Base-by-base conservation (phyloP, 2,329 filamentous ascomycete species). In the Aspergillus pseudoglaucus region DNA sequence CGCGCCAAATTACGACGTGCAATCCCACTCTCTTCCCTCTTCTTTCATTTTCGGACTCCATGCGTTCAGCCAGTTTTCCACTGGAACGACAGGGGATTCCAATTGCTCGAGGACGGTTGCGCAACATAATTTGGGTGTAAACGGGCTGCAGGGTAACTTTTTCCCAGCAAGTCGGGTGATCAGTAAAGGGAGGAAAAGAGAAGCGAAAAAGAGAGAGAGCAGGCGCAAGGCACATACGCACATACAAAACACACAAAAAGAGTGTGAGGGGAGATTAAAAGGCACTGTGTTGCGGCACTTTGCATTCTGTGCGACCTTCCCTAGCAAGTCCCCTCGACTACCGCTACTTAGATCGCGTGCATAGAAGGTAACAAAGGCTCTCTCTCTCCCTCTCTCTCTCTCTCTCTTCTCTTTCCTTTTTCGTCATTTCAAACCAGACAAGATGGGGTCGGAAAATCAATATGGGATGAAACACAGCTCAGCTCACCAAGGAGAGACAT, bases 381-480 rank as follows among this genome's bases (percentile, higher is more conserved):
- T 37, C 33, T 17, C n/a, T 37, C 15, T 37, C n/a, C 15, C 15
- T 37, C 15, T 37, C 33, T 37, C 14, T 15, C 6, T n/a, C 3
- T 37, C 17, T 37, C 33, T n/a, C 17, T 30, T 15, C 6, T n/a
- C 3, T 37, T 37, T 37, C 33, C 33, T 37, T 30, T 30, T 30
- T 30, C 25, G 25, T 30, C 25, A 30, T 30, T 30, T 30, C 25
- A 30, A 18, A 20, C 15, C n/a, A 20, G 18, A 20, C 55, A 65
- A 60, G 51, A 72, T 72, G 69, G 69, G 71, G 53, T 55, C 66
- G 55, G 69, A 71, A 52, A 63, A 66, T 56, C 59, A 64, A 45
- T 69, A 70, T 62, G 65, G 64, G 30, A 62, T 61, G 52, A 68
- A 69, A 55, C 64, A 68, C 55, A 67, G 67, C 52, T 70, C 68